Base-by-base conservation (phyloP, 2,329 filamentous ascomycete species). In the Cladosporium sp. region DNA sequence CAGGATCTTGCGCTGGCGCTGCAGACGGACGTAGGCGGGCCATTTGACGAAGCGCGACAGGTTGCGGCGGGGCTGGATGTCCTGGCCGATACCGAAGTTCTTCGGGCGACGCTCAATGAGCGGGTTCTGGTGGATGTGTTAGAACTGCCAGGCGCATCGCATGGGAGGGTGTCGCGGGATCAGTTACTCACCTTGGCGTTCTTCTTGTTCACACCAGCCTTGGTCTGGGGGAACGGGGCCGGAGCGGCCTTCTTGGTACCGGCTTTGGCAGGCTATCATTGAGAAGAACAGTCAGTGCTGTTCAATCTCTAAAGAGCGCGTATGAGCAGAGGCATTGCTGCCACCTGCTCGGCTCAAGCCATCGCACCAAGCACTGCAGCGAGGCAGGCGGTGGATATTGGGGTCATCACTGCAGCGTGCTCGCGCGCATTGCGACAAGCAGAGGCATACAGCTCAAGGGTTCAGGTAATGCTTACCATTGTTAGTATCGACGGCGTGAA, bases 231-330 rank as follows among this genome's bases (percentile, higher is more conserved):
- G 87, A 96, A 96, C 79, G 94, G 94, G 82, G 94, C 92, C 78
- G 94, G 84, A 74, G 94, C 94, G 82, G 90, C 88, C 86, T 97
- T 97, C 90, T 97, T 97, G 54, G 54, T 49, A 74, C 65, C 92
- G 74, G 78, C 74, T 84, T 97, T 99, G 78, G 93, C 90, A 89
- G 94, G 91, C 94, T 97, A 84, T 97, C 92, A 97, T 97, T 94
- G 93, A 97, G 93, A 73, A 91, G 95, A 92, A 94, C 89, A 96
- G 91, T 96, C 89, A 97, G 92, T 88, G 78, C 88, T 91, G 89
- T 87, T 88, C 86, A 88, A 65, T 72, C 91, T 96, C 91, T 95
- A 95, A 81, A 88, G 90, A 94, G 88, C 58, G 34, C 55, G 52
- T 83, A 79, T 78, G 74, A 67, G 73, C 72, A 73, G 37, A 74